Percentiles rank a stretch among this genome's conserved stretches.
Conservation (phyloP, 192 early-diverging fungal genomes). For the Jimgerdemannia flammicorona region DNA sequence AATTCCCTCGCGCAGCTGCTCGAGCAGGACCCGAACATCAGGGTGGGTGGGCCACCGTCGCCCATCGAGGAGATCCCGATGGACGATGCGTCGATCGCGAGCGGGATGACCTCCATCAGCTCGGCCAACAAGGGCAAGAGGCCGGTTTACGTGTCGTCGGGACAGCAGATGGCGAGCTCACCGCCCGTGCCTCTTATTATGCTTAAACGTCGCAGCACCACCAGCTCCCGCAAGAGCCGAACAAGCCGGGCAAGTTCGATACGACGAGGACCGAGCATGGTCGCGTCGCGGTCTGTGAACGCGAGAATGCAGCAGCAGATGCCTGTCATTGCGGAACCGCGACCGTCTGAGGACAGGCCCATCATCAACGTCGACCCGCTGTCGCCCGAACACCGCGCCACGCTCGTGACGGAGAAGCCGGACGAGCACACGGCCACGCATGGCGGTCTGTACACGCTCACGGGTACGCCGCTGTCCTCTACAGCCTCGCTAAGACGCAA, state of each 20-base stretch:
- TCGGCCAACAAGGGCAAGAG: background rate
- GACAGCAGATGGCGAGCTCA: background rate
- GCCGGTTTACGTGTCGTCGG: background rate
- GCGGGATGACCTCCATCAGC: conserved; percentile 28
- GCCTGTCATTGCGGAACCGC: background rate
- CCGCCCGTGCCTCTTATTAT: background rate
- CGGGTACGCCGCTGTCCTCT: background rate
- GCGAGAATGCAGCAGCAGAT: background rate
- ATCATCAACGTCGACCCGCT: background rate
- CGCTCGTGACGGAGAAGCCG: background rate
- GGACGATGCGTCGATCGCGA: conserved; percentile 19
- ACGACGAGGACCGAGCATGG: background rate
- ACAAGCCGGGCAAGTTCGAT: background rate
- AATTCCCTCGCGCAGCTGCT: conserved; percentile 28
- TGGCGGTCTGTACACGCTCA: background rate
- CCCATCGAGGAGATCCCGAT: conserved; percentile 28
- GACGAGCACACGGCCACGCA: too few species aligned
- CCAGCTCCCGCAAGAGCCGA: background rate
- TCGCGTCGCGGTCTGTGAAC: background rate
- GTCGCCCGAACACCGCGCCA: background rate
- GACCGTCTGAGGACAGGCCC: background rate
- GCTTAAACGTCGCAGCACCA: background rate
- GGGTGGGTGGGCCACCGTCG: conserved; percentile 15
- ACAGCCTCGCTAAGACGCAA: background rate
- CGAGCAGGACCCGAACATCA: conserved; percentile 22